Base-by-base conservation (phyloP, 2,329 filamentous ascomycete species). In the Pseudocercospora ulei region DNA sequence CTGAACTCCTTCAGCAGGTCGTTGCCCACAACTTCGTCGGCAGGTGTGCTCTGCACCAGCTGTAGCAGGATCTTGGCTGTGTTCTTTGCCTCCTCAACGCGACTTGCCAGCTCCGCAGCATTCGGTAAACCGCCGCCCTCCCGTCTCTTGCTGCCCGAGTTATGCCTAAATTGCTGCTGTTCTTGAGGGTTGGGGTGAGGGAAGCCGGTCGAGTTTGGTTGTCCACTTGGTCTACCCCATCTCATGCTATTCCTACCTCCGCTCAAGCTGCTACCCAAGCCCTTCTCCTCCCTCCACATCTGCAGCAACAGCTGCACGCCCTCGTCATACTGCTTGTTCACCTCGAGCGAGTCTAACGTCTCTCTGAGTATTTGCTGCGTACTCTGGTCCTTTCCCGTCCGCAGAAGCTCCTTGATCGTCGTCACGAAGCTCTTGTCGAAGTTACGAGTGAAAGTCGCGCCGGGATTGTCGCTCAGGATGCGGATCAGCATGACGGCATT, bases 401-500 rank as follows among this genome's bases (percentile, higher is more conserved):
- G 75, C 46, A 96, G 67, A 43, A 94, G 63, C 26, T 82, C 73
- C 63, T 87, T 88, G 9, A 82, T 65, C 0, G 77, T 77, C 26
- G 80, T 72, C 37, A 82, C 75, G 56, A 95, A 96, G 55, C 84
- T 84, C 56, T 78, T 72, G 62, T 95, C 87, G 26, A 96, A 63
- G 59, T 93, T 87, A 50, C 82, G 75, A n/a, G 88, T 94, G 56
- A 98, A 98, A 1, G 78, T 85, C 37, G 73, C 72, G 18, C 88
- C 88, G 0, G 90, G 90, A 59, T 98, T 95, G 61, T 96, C 87
- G 52, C 78, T 72, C 49, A 98, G 68, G 56, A 98, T 98, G 46
- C 88, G 80, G 51, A 92, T 71, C 39, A 98, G 73, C 90, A 96
- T 96, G 56, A 96, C 78, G 47, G 85, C 81, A 65, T 96, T 95